A percentile compares a stretch with the other conserved stretches of the same genome.
Conservation (phyloP, 371 early-diverging fungal species). For the Circinella umbellata region DNA sequence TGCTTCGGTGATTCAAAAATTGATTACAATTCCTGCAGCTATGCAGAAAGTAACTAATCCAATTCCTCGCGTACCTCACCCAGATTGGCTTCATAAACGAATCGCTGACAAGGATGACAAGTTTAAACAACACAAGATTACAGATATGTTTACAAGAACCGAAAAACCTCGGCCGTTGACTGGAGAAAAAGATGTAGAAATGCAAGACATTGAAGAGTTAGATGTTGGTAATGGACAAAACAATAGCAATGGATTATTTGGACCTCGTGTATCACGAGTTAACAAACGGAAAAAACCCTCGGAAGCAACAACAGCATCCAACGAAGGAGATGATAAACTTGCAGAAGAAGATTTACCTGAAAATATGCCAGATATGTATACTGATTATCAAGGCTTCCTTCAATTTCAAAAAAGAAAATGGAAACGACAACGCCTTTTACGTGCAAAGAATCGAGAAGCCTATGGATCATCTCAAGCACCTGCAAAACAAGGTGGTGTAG, state of each 20-base stretch:
- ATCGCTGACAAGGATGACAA: constrained; percentile 75
- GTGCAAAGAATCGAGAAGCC: constrained; percentile 46
- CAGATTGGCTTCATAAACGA: constrained; percentile 93
- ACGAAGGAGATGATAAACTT: constrained; percentile 21
- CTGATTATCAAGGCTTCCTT: constrained; percentile 69
- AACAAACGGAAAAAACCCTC: constrained; percentile 32
- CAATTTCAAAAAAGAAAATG: constrained; percentile 75
- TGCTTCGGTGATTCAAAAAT: constrained; percentile 94
- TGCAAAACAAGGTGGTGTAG: constrained; percentile 20
- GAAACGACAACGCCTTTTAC: constrained; percentile 62
- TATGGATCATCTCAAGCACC: constrained; percentile 24
- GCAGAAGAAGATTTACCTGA: constrained; percentile 45
- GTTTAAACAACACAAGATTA: constrained; percentile 85
- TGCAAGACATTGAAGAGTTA: constrained; percentile 69
- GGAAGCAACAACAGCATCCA: neutral
- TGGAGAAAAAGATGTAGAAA: constrained; percentile 40
- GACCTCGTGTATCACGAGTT: constrained; percentile 38
- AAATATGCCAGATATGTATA: constrained; percentile 60
- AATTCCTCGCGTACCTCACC: constrained; percentile 90
- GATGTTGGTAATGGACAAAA: constrained; percentile 33
- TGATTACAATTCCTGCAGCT: constrained; percentile 99
- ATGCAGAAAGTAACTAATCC: constrained; percentile 97
- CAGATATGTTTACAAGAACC: constrained; percentile 74
- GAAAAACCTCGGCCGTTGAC: constrained; percentile 31
- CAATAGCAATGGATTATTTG: neutral